phyloP scores from a whole-genome alignment of 345 rosid genomes.

The Populus deltoides region DNA sequence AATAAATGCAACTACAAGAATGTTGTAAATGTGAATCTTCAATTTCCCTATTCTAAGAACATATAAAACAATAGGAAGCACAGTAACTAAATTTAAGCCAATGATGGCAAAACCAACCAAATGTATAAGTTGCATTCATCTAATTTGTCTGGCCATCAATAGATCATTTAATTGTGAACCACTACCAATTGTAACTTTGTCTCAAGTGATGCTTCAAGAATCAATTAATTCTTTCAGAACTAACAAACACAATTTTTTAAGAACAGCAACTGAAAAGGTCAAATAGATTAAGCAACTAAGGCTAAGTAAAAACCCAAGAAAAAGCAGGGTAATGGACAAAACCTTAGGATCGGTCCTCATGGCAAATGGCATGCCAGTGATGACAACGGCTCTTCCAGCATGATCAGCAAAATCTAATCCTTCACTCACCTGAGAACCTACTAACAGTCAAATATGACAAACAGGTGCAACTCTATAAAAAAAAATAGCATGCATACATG shows the following conservation, averaged over 20 bases:
- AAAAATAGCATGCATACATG: not conserved
- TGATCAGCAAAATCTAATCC: slow-evolving; percentile 96
- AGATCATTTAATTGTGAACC: not conserved
- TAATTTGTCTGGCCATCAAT: not conserved
- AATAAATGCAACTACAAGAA: not conserved
- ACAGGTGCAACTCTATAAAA: slow-evolving; percentile 3
- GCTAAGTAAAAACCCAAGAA: not conserved
- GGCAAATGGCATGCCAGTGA: slow-evolving; percentile 93
- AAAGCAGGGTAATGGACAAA: slow-evolving; percentile 9
- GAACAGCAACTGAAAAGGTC: not conserved
- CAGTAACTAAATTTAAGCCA: not conserved
- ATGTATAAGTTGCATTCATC: not conserved
- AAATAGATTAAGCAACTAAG: not conserved
- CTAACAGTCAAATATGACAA: slow-evolving; percentile 12
- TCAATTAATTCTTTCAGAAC: not conserved
- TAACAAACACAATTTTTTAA: not conserved
- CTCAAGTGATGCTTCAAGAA: not conserved
- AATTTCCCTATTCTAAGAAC: not conserved
- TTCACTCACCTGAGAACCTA: slow-evolving; percentile 83
- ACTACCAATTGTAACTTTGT: not conserved
- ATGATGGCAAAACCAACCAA: not conserved
- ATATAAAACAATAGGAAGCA: not conserved
- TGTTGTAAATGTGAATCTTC: not conserved
- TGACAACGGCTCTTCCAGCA: slow-evolving; percentile 93
- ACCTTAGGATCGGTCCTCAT: slow-evolving; percentile 84